Conservation (phyloP, 2,329 filamentous ascomycete species). For the Cryoendolithus antarcticus region DNA sequence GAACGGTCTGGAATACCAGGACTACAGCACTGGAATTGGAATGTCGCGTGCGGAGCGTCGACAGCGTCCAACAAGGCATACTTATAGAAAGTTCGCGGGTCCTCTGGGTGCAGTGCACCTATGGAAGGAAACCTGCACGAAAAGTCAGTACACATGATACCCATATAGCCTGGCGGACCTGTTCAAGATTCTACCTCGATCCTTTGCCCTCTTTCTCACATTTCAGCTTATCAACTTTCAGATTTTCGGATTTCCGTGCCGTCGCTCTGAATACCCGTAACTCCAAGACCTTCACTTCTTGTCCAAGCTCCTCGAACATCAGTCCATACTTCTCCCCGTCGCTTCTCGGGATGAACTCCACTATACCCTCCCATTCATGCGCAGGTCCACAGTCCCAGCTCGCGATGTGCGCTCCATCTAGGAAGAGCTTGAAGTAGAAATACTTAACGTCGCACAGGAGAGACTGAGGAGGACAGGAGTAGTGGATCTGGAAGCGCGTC, state of each 20-base stretch:
- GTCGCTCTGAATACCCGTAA: slow-evolving; percentile 30
- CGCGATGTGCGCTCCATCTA: slow-evolving; percentile 26
- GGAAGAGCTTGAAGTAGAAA: slow-evolving; percentile 36
- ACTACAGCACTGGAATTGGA: slow-evolving; percentile 24
- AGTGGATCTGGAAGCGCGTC: slow-evolving; percentile 34
- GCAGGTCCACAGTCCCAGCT: slow-evolving; percentile 33
- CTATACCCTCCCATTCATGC: slow-evolving; percentile 32
- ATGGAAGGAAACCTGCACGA: no score
- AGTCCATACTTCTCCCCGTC: slow-evolving; percentile 30
- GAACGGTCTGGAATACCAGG: slow-evolving; percentile 3
- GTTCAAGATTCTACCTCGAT: no score
- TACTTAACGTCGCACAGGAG: slow-evolving; percentile 8
- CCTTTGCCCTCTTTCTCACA: slow-evolving; percentile 3
- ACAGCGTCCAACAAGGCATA: slow-evolving; percentile 38
- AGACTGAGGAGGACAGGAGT: slow-evolving; percentile 19
- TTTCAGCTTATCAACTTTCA: slow-evolving; percentile 12
- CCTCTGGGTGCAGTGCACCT: slow-evolving; percentile 11
- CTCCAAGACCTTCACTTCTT: slow-evolving; percentile 25
- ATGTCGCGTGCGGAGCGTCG: slow-evolving; percentile 35
- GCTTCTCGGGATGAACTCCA: slow-evolving; percentile 25
- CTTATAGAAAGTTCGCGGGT: slow-evolving; percentile 34
- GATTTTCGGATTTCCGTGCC: slow-evolving; percentile 26
- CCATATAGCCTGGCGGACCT: no score
- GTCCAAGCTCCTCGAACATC: slow-evolving; percentile 21
- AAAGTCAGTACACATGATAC: no score